These are phyloP conservation scores for Stipa capillata DNA, from an alignment of 176 grass and related monocot species.

Conservation along the genomic window DNA sequence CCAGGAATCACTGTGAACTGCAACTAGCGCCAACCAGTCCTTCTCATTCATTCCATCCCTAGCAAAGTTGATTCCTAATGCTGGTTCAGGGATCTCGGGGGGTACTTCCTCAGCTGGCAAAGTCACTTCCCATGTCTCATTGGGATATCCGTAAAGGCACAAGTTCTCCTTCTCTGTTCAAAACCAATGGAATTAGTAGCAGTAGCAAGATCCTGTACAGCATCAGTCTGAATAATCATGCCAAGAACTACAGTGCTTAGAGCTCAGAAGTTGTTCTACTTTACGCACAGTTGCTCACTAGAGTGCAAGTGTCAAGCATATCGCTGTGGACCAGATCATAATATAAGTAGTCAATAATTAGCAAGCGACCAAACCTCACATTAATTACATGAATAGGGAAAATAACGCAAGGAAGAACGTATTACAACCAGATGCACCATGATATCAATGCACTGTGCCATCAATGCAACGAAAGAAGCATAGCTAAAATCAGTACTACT, in stretches of 20 bases:
- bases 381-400: slow-evolving; percentile 1
- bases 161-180: slow-evolving; percentile 94
- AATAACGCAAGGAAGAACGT: neutral
- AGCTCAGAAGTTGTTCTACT: neutral
- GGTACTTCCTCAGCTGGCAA: slow-evolving; percentile 97
- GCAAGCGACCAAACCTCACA: slow-evolving; percentile 9
- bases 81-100: slow-evolving; percentile 93
- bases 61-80: slow-evolving; percentile 93
- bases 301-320: slow-evolving; percentile 14
- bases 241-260: neutral
- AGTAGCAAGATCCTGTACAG: neutral
- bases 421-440: slow-evolving; percentile 3
- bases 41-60: slow-evolving; percentile 97
- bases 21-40: slow-evolving; percentile 92
- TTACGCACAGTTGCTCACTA: neutral
- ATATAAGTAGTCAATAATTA: too few relatives aligned
- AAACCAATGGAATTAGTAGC: slow-evolving; percentile 17
- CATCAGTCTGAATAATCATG: neutral
- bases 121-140: slow-evolving; percentile 89
- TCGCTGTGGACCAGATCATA: too few relatives aligned
- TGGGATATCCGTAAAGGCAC: slow-evolving; percentile 94
- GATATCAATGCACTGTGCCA: neutral
- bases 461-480: slow-evolving; percentile 28
- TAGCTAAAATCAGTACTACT: slow-evolving; percentile 3
- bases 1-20: slow-evolving; percentile 95